These are phyloP conservation scores for Phanerochaete sordida DNA, from an alignment of 768 basidiomycete species.

Conservation along the genomic window DNA sequence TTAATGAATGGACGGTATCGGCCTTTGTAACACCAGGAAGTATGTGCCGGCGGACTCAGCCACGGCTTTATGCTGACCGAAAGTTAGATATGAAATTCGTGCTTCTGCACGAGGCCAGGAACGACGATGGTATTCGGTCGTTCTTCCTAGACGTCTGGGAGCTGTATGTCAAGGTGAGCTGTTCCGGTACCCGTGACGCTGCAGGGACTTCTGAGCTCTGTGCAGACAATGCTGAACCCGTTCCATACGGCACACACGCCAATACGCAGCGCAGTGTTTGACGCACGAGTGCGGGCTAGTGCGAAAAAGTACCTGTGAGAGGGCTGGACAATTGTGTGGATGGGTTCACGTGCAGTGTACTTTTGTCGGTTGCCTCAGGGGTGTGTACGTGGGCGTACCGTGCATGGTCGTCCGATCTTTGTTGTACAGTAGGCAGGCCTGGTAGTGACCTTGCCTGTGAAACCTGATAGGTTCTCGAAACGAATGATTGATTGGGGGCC, in stretches of 20 bases:
- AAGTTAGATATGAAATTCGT: slow-evolving; percentile 89
- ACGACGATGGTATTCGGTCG: slow-evolving; percentile 91
- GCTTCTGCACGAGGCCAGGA: slow-evolving; percentile 90
- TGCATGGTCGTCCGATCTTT: neutral
- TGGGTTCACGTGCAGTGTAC: neutral
- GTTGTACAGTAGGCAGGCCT: neutral
- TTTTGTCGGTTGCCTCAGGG: neutral
- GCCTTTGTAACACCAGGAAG: slow-evolving; percentile 95
- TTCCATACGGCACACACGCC: slow-evolving; percentile 89
- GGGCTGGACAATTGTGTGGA: neutral
- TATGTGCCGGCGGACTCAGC: slow-evolving; percentile 40
- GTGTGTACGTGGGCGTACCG: neutral
- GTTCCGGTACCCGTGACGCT: slow-evolving; percentile 2
- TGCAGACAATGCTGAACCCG: slow-evolving; percentile 88
- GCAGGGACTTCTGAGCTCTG: slow-evolving; percentile 3
- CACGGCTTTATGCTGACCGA: slow-evolving; percentile 8
- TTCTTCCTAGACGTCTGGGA: slow-evolving; percentile 99
- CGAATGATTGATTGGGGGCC: neutral
- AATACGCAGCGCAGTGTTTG: slow-evolving; percentile 81
- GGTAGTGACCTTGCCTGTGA: neutral
- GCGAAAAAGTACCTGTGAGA: slow-evolving; percentile 76
- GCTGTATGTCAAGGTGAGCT: slow-evolving; percentile 85
- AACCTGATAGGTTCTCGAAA: neutral
- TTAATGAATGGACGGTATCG: slow-evolving; percentile 98
- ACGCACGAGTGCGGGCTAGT: slow-evolving; percentile 76